Evolutionary conservation across 2,329 filamentous ascomycete genomes (phyloP).

Genomic region (Xylariales sp.): DNA sequence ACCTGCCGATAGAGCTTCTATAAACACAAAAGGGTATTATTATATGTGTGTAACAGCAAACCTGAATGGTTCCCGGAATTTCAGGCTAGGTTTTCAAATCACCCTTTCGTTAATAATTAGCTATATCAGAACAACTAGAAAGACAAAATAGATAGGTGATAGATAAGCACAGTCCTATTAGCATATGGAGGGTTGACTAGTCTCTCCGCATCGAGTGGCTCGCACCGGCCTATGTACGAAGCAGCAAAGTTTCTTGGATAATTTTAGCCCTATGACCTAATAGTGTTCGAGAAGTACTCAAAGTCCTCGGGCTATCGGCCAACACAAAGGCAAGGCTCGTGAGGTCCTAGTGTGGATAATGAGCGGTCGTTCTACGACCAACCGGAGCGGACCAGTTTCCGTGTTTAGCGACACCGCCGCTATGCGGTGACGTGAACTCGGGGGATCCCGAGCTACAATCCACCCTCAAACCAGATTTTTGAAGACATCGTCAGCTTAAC

Average conservation of each 20-base stretch:
- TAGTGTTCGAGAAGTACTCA: neutral
- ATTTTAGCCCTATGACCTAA: neutral
- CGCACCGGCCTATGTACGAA: neutral
- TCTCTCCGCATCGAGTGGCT: neutral
- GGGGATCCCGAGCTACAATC: neutral
- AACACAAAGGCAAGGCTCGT: neutral
- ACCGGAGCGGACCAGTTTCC: constrained; percentile 19
- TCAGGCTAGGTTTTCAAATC: neutral
- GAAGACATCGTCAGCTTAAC: neutral
- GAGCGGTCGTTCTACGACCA: neutral
- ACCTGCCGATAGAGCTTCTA: neutral
- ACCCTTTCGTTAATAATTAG: neutral
- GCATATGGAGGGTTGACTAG: too few species aligned
- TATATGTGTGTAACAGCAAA: neutral
- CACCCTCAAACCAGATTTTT: neutral
- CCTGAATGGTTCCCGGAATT: neutral
- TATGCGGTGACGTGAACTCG: neutral
- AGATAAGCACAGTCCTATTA: neutral
- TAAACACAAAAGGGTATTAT: neutral
- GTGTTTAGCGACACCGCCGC: constrained; percentile 22
- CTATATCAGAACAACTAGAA: too few species aligned
- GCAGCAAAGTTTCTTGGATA: neutral
- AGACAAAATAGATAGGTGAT: too few species aligned
- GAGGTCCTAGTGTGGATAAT: constrained; percentile 13
- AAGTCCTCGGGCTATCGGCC: neutral